Evolutionary conservation across 306 rosid species (phyloP).

Genomic region (Castanospermum australe): DNA sequence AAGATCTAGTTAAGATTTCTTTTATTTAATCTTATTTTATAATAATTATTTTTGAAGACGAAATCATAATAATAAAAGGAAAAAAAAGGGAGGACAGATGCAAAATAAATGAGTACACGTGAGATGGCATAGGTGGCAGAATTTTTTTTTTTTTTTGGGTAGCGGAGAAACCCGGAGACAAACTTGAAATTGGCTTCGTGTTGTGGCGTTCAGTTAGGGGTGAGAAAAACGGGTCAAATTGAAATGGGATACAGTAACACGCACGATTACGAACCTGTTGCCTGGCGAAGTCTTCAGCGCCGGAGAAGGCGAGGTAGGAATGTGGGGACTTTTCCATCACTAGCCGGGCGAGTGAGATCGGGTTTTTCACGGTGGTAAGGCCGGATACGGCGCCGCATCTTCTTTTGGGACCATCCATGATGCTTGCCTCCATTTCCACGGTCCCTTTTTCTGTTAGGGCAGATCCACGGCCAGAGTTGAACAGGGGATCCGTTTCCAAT

Average conservation of each 20-base stretch:
- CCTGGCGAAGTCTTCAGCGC: constrained; percentile 87
- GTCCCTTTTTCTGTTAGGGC: constrained; percentile 80
- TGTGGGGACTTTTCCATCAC: constrained; percentile 98
- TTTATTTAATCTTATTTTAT: neutral
- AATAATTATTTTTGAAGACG: no score
- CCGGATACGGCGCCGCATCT: constrained; percentile 97
- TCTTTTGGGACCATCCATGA: constrained; percentile 86
- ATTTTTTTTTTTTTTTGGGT: no score
- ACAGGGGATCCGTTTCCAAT: constrained; percentile 79
- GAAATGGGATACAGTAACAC: no score
- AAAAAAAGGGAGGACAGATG: neutral
- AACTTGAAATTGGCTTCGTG: neutral
- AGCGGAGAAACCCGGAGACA: neutral
- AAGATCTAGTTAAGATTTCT: neutral
- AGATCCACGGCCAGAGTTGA: constrained; percentile 95
- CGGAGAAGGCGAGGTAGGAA: constrained; percentile 85
- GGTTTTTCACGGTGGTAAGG: constrained; percentile 74
- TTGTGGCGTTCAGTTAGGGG: neutral
- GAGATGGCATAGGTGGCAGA: neutral
- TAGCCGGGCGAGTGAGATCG: constrained; percentile 86
- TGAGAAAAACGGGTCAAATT: neutral
- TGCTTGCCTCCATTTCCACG: constrained; percentile 96
- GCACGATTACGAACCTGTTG: constrained; percentile 52
- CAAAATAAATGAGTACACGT: neutral
- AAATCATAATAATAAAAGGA: neutral